Evolutionary conservation across 805 yeast genomes (phyloP).

Genomic region (Candida glaebosa): DNA sequence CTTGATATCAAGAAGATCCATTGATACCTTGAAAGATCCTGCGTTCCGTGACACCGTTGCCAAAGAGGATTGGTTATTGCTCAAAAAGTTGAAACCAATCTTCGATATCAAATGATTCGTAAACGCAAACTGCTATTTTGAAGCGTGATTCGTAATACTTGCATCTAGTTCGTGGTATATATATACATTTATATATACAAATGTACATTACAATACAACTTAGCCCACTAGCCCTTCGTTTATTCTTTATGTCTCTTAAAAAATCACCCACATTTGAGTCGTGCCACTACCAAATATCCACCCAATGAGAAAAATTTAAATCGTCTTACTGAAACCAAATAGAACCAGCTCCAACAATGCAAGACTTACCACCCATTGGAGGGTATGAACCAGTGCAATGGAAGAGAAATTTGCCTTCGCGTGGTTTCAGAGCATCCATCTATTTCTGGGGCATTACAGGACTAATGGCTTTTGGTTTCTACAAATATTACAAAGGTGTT

Average conservation of each 20-base stretch:
- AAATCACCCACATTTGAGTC: neutral
- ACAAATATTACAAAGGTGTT: slow-evolving; percentile 60
- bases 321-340: neutral
- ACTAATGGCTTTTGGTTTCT: slow-evolving; percentile 69
- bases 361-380: slow-evolving; percentile 83
- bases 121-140: no score
- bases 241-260: no score
- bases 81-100: slow-evolving; percentile 82
- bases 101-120: slow-evolving; percentile 67
- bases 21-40: slow-evolving; percentile 96
- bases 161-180: no score
- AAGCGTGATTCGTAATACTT: no score
- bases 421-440: slow-evolving; percentile 78
- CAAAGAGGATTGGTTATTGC: slow-evolving; percentile 92
- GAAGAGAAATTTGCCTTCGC: slow-evolving; percentile 80
- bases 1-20: slow-evolving; percentile 82
- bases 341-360: slow-evolving; percentile 31
- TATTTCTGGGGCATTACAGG: slow-evolving; percentile 65
- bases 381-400: slow-evolving; percentile 87
- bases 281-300: slow-evolving; percentile 2
- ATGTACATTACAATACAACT: no score
- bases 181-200: no score
- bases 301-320: slow-evolving; percentile 6
- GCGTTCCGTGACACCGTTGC: slow-evolving; percentile 94
- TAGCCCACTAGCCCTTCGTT: no score